Evolutionary conservation across 257 asterid genomes (phyloP), one percentile per base, ranked within the genome.

Genomic region (Nicotiana attenuata): DNA sequence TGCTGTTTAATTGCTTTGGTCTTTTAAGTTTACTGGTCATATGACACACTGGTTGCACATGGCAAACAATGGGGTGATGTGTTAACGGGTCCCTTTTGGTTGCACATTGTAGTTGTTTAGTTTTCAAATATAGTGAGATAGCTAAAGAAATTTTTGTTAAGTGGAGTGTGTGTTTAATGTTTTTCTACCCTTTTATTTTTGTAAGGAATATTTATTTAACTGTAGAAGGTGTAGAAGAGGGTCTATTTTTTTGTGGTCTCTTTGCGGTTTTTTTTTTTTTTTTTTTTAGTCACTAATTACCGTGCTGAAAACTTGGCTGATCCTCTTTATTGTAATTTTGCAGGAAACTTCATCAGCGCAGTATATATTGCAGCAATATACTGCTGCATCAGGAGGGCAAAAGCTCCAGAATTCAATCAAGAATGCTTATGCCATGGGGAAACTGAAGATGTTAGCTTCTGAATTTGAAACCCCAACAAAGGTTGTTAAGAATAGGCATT

Each of bases 311-410:
- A 16, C 11, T 63, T 10, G 66, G 65, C 31, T 86, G 6, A 81
- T 13, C 47, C 26, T 73, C 35, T 38, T 31, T 24, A 73, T 76
- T 59, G 47, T 50, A 13, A 82, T 84, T 31, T 88, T 87, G 83
- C 69, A 95, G 98, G 98, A 95, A 92, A 91, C 90, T 0, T 95
- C 98, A 5, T 95, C 98, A 1, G 98, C 98, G 5, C 98, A 93
- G 83, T 95, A 95, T 83, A 95, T 95, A 77, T 38, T 95, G 88
- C 98, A 95, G 82, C 98, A 95, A 79, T 93, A 89, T 71, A 92
- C 92, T 5, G 98, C 98, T 11, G 98, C 98, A 47, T 92, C 95
- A 5, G 98, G 98, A 10, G 98, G 98, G 76, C 95, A 84, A 83
- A 92, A 90, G 75, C 87, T 91, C 29, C 98, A 89, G 77, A 91